A percentile compares a stretch with the other conserved stretches of the same genome.
phyloP scores from a whole-genome alignment of 148 eudicot genomes.

The Fagopyrum esculentum region DNA sequence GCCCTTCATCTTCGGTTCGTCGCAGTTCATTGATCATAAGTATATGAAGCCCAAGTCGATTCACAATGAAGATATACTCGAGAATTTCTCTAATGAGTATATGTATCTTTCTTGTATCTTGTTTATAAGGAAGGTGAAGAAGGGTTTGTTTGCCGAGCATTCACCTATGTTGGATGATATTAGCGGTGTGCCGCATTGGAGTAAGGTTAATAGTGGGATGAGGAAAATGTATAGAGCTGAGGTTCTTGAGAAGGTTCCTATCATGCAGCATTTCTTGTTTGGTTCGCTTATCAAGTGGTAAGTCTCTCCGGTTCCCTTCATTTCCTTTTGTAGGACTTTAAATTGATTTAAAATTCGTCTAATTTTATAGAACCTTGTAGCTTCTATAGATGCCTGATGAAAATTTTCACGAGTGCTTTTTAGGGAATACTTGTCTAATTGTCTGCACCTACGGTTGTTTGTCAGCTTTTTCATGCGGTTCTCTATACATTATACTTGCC shows the following conservation, averaged over 20 bases:
- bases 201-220: conserved; percentile 84
- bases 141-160: conserved; percentile 83
- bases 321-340: neutral
- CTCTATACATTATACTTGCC: neutral
- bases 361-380: neutral
- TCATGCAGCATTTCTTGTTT: conserved; percentile 92
- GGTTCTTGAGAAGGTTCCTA: conserved; percentile 87
- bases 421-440: neutral
- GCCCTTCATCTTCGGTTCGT: conserved; percentile 81
- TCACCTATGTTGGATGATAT: conserved; percentile 93
- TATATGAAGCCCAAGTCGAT: conserved; percentile 97
- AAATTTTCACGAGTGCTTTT: neutral
- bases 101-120: conserved; percentile 66
- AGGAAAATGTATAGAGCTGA: conserved; percentile 93
- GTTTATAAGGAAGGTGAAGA: conserved; percentile 79
- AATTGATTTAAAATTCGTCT: neutral
- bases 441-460: neutral
- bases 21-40: conserved; percentile 90
- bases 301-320: conserved; percentile 6
- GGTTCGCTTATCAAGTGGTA: conserved; percentile 89
- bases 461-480: neutral
- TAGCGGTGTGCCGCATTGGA: conserved; percentile 88
- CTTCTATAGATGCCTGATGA: neutral
- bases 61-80: conserved; percentile 81
- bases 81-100: conserved; percentile 72